These are phyloP conservation scores for Pleurozium schreberi DNA, from an alignment of 225 moss, liverwort and hornwort genomes.

Conservation along the genomic window DNA sequence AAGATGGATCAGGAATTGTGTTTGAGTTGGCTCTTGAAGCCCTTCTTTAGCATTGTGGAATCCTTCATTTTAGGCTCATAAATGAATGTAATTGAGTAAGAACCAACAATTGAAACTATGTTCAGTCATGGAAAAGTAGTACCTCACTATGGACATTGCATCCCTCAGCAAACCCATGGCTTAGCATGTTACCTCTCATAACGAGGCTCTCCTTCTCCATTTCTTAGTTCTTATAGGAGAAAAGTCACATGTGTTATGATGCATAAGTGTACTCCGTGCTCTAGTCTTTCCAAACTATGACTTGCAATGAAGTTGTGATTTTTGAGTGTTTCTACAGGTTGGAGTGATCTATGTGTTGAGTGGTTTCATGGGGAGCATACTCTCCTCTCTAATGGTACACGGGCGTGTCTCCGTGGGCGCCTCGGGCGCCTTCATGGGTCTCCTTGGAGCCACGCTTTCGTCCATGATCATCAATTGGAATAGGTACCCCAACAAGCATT, in stretches of 20 bases:
- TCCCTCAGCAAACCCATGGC: neutral
- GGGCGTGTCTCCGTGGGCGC: constrained; percentile 38
- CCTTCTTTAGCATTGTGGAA: neutral
- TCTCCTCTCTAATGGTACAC: constrained; percentile 36
- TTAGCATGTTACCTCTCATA: neutral
- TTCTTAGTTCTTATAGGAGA: neutral
- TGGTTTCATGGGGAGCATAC: constrained; percentile 38
- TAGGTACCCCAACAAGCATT: neutral
- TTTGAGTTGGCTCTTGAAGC: neutral
- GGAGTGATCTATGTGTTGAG: constrained; percentile 20
- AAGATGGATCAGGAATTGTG: neutral
- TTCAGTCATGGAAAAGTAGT: neutral
- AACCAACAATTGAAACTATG: neutral
- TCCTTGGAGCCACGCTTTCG: constrained; percentile 45
- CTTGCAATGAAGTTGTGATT: neutral
- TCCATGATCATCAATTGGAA: constrained; percentile 26
- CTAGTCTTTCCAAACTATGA: neutral
- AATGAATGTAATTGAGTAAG: neutral
- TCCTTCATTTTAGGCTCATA: neutral
- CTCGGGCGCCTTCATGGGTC: constrained; percentile 38
- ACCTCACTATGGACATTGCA: neutral
- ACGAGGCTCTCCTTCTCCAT: neutral
- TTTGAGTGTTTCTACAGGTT: neutral
- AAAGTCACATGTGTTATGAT: neutral
- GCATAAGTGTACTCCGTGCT: neutral